Evolutionary conservation across 1,284 basidiomycete genomes (phyloP), one percentile per base, ranked within the genome.

Genomic region (Austroboletus novae-zelandiae): DNA sequence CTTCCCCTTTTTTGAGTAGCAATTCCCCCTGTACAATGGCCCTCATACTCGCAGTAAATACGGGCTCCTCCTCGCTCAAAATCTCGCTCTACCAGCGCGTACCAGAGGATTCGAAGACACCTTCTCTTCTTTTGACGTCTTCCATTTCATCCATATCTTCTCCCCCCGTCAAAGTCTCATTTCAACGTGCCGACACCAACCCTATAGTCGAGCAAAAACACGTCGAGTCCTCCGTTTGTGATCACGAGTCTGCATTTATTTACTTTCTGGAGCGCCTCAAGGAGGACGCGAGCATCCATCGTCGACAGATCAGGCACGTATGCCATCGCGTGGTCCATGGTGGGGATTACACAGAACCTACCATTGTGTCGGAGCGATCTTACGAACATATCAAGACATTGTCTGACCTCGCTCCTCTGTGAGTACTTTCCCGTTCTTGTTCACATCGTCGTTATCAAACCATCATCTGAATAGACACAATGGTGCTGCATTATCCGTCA

Each of bases 271-370:
- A 74, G 15, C 69, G 69, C 45, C 70, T 88, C 32, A 61, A 75
- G 50, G 49, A 64, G 9, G 72, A 76, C 29, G 69, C 68, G 3
- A 67, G 69, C 44, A 74, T 84, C 40, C 72, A 80, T 55, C 65
- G 64, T 15, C 60, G 67, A 32, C 57, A 74, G 4, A 78, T 89
- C 48, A 68, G 63, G 7, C 73, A 80, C 51, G 73, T 86, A 40
- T 86, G 85, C 56, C 85, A 89, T 62, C 77, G 82, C 30, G 85
- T 93, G 43, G 92, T 95, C 1, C 92, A 94, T 59, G 92, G 92
- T 3, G 91, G 91, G 3, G 79, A 81, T 44, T 88, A 86, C 60
- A 73, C 73, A 18, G 74, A 81, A 25, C 86, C 90, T 1, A 81
- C 91, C 14, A 58, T 80, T 36, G 82, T 94, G 52, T 82, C 71